Base-by-base conservation (phyloP, 768 basidiomycete species). In the Tricholoma hemisulphureum region DNA sequence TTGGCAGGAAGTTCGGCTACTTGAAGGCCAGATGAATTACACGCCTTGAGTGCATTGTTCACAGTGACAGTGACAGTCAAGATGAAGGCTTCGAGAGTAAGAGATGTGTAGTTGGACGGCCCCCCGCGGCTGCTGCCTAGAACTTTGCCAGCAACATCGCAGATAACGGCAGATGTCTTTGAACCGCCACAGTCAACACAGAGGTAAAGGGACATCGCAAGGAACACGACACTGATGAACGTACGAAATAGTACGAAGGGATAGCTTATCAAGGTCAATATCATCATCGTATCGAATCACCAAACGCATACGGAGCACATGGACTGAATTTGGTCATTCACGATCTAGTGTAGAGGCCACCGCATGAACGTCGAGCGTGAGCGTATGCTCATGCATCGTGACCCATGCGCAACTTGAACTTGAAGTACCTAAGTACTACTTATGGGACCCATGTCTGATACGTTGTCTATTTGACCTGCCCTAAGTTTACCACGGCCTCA, bases 121-220 rank as follows among this genome's bases (percentile, higher is more conserved):
- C 91, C 91, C 7, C 85, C 85, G 16, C 77, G 69, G 2, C 84
- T 90, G 43, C 88, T 85, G 1, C 86, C 87, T 43, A 91, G 57
- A 63, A 92, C 80, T 4, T 73, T 71, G 60, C 91, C 89, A 2
- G 77, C 61, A 18, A 67, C 62, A 67, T 86, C 78, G 58, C 79
- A 78, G 69, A 95, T 83, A 58, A 83, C 89, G 6, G 82, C 89
- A 24, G 88, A 82, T 9, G 94, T 94, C 75, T 95, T 96, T 43
- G 91, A 91, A 20, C 91, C 93, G 28, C 93, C 93, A 60, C 92
- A 93, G 72, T 94, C 92, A 61, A 90, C 87, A 66, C 88, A 93
- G 61, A 94, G 85, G 67, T 83, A 89, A 64, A 90, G 73, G 10
- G 85, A 73, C 83, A 85, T 84, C 26, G 55, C 52, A 52, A 58